These are phyloP conservation scores for Asterophora parasitica DNA, from an alignment of 768 basidiomycete species.

Conservation along the genomic window DNA sequence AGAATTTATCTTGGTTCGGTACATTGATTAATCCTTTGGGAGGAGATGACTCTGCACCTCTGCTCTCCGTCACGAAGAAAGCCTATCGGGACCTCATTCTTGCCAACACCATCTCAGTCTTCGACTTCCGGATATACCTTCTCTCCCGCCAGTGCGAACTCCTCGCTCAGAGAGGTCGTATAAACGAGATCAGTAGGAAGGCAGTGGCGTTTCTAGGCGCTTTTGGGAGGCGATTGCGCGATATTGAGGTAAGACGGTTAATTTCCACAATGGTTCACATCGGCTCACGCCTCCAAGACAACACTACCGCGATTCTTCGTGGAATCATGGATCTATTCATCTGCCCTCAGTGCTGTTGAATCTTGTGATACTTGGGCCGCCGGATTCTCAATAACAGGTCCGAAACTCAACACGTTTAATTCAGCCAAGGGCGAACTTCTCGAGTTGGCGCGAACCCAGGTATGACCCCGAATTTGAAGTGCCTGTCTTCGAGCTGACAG, in stretches of 20 bases:
- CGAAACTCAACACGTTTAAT: conserved; percentile 47
- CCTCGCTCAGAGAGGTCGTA: conserved; percentile 60
- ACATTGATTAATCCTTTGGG: conserved; percentile 65
- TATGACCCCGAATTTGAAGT: conserved; percentile 23
- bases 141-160: conserved; percentile 81
- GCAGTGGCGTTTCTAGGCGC: conserved; percentile 69
- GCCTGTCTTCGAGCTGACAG: conserved; percentile 1
- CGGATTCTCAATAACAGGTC: conserved; percentile 41
- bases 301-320: conserved; percentile 68
- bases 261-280: background rate
- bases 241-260: conserved; percentile 64
- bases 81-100: conserved; percentile 87
- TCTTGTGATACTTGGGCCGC: conserved; percentile 72
- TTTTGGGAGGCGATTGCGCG: conserved; percentile 72
- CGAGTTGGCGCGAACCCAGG: conserved; percentile 86
- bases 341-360: conserved; percentile 77
- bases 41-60: conserved; percentile 74
- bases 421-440: conserved; percentile 86
- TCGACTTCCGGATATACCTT: conserved; percentile 90
- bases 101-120: conserved; percentile 85
- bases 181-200: conserved; percentile 69
- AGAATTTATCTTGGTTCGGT: conserved; percentile 91
- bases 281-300: conserved; percentile 6
- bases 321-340: conserved; percentile 92
- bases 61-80: conserved; percentile 77